Percentiles rank a stretch among this genome's conserved stretches.
Evolutionary conservation across 2,329 filamentous ascomycete species (phyloP).

Genomic region (Nectriaceae sp.): DNA sequence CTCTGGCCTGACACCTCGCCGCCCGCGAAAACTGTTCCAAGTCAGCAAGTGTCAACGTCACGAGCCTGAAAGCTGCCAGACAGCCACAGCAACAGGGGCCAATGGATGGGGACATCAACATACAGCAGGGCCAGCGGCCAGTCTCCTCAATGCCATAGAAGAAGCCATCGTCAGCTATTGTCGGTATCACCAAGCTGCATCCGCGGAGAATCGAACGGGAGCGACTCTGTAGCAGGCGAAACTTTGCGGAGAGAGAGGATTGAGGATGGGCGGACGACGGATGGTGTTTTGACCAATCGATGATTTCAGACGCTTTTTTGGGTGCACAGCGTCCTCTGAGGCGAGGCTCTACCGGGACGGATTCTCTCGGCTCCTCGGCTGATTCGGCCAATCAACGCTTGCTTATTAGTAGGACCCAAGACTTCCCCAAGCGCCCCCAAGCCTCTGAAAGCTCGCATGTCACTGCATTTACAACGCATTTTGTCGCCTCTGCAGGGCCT

Average conservation of each 20-base stretch:
- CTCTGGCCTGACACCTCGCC: constrained; percentile 66
- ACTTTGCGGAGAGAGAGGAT: constrained; percentile 28
- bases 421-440: too few species aligned
- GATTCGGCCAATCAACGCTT: constrained; percentile 35
- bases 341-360: constrained; percentile 30
- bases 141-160: constrained; percentile 65
- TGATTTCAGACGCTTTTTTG: constrained; percentile 28
- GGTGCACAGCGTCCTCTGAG: constrained; percentile 15
- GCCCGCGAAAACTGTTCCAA: constrained; percentile 60
- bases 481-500: too few species aligned
- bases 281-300: constrained; percentile 24
- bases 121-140: constrained; percentile 58
- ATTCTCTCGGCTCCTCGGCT: constrained; percentile 38
- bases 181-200: constrained; percentile 35
- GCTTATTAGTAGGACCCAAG: constrained; percentile 31
- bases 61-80: constrained; percentile 14
- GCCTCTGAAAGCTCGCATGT: constrained; percentile 1
- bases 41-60: constrained; percentile 22
- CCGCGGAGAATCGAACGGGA: constrained; percentile 29
- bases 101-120: constrained; percentile 35
- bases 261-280: constrained; percentile 17
- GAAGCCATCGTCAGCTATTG: constrained; percentile 54
- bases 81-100: constrained; percentile 6
- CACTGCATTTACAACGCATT: constrained; percentile 2
- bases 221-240: constrained; percentile 7